Percentiles rank a stretch among this genome's conserved stretches.
These are phyloP conservation scores for Globisporangium paroecandrum DNA, from an alignment of 352 stramenopile genomes.

Conservation along the genomic window DNA sequence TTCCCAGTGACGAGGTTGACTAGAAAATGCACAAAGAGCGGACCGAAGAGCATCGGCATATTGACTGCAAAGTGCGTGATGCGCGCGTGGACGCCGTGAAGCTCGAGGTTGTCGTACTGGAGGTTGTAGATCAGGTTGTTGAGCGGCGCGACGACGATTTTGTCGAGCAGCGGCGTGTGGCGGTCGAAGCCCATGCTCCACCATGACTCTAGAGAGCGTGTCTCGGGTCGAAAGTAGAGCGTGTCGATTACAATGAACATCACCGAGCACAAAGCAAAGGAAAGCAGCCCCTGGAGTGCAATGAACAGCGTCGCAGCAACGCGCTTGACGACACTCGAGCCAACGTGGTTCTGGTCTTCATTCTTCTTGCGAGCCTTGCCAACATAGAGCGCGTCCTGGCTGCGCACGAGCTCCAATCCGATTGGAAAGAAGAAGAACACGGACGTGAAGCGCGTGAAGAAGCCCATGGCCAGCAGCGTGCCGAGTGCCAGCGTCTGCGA, in stretches of 20 bases:
- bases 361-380: slow-evolving; percentile 30
- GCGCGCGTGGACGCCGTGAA: slow-evolving; percentile 89
- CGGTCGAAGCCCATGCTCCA: neutral
- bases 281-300: slow-evolving; percentile 38
- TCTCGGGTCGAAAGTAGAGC: slow-evolving; percentile 45
- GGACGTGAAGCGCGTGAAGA: slow-evolving; percentile 86
- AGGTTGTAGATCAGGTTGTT: slow-evolving; percentile 94
- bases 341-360: neutral
- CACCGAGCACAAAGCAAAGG: slow-evolving; percentile 35
- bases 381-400: slow-evolving; percentile 40
- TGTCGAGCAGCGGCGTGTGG: slow-evolving; percentile 2
- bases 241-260: slow-evolving; percentile 53
- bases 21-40: slow-evolving; percentile 67
- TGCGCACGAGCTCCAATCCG: slow-evolving; percentile 56
- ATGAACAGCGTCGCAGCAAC: slow-evolving; percentile 25
- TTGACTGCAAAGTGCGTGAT: slow-evolving; percentile 88
- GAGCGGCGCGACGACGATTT: slow-evolving; percentile 51
- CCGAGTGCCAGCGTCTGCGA: slow-evolving; percentile 61
- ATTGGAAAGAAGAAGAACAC: slow-evolving; percentile 76
- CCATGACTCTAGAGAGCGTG: slow-evolving; percentile 10
- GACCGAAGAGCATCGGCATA: slow-evolving; percentile 92
- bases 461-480: slow-evolving; percentile 54
- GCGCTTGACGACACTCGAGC: slow-evolving; percentile 13
- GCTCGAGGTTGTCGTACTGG: slow-evolving; percentile 82
- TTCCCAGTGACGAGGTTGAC: slow-evolving; percentile 21